Evolutionary conservation across 2,329 filamentous ascomycete genomes (phyloP).

Genomic region (Didymella keratinophila): DNA sequence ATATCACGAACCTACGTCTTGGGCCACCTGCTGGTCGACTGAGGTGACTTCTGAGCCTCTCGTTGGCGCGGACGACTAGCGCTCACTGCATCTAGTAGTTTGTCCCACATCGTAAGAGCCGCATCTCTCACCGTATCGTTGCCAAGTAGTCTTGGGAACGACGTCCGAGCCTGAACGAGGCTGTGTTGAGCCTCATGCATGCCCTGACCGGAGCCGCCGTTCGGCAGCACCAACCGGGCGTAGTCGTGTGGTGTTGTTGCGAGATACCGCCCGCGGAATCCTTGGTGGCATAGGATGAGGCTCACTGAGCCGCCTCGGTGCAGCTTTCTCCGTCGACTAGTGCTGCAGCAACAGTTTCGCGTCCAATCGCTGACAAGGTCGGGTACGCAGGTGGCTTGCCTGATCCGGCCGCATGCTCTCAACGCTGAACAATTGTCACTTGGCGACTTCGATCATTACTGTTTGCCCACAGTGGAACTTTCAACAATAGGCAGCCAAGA

Average conservation of each 20-base stretch:
- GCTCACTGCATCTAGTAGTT: constrained; percentile 14
- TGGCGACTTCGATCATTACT: constrained; percentile 17
- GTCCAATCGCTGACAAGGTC: constrained; percentile 3
- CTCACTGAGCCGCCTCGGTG: constrained; percentile 21
- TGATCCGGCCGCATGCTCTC: background rate
- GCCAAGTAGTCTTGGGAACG: constrained; percentile 23
- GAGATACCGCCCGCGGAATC: constrained; percentile 14
- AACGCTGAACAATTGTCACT: constrained; percentile 9
- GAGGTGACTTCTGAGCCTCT: constrained; percentile 12
- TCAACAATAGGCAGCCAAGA: constrained; percentile 15
- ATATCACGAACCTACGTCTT: constrained; percentile 4
- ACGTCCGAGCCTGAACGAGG: constrained; percentile 1
- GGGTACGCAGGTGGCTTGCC: constrained; percentile 11
- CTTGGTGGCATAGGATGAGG: constrained; percentile 6
- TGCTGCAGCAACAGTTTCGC: background rate
- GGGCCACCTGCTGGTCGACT: constrained; percentile 5
- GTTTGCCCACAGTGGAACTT: background rate
- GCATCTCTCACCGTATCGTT: constrained; percentile 20
- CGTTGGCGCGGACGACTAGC: constrained; percentile 14
- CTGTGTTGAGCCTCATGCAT: constrained; percentile 13
- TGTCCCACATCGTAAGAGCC: constrained; percentile 18
- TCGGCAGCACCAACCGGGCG: constrained; percentile 5
- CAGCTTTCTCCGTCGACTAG: constrained; percentile 15
- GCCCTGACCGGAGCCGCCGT: constrained; percentile 18
- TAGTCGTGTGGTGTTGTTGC: constrained; percentile 1